Base-by-base conservation (phyloP, 148 eudicot species). In the Silene conica region DNA sequence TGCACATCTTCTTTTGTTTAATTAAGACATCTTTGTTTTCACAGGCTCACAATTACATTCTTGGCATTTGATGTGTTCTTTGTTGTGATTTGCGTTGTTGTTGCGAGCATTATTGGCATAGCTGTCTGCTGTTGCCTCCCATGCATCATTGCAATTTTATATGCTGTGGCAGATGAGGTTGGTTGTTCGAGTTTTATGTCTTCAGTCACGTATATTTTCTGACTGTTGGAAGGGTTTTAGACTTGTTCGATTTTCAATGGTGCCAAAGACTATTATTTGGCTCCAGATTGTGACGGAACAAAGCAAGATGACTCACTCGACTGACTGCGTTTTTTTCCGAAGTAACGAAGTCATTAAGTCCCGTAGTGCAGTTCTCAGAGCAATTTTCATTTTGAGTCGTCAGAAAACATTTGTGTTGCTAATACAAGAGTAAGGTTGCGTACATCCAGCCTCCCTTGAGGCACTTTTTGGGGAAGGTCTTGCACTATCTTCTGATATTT, bases 91-190 rank as follows among this genome's bases (percentile, higher is more conserved):
- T 94, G 98, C 69, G 97, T 95, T 74, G 89, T 89, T 38, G 98
- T 92, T 76, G 98, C 98, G 43, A 90, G 96, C 82, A 62, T 92
- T 43, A 86, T 95, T 83, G 96, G 98, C 76, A 84, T 95, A 70
- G 93, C 96, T 80, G 93, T 90, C 28, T 92, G 92, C 87, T 95
- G 91, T 83, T 92, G 97, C 69, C 89, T 95, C 63, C 96, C 96
- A 31, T 95, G 96, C 81, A 96, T 92, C 54, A 95, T 89, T 78
- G 96, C 97, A 55, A 83, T 92, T 80, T 81, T 87, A 58, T 90
- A 95, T 82, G 96, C 96, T 9, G 92, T 92, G 54, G 94, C 99
- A 73, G 97, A 92, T 88, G 97, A 96, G 94, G 99, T 96, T 83
- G 77, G 18, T 74, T 66, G 34, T 28, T 50, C 75, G 19, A 16